Evolutionary conservation across 208 protist genomes (phyloP).

Genomic region (Trypanosoma mega): DNA sequence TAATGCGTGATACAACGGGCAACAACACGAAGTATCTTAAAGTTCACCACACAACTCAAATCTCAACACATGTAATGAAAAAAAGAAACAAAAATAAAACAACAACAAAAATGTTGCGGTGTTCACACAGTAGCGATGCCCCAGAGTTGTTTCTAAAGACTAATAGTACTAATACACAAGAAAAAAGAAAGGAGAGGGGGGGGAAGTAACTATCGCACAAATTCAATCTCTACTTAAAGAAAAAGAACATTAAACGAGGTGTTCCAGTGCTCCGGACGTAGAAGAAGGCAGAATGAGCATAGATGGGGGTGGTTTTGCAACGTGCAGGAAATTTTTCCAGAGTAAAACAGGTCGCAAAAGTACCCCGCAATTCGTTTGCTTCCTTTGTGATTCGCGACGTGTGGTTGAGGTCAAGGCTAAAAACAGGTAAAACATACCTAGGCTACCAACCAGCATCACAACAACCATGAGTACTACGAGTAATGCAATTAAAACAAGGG

Average conservation of each 20-base stretch:
- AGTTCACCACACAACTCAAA: no score
- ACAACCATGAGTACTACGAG: constrained; percentile 47
- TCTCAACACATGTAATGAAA: no score
- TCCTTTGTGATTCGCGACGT: constrained; percentile 26
- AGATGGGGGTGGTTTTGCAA: constrained; percentile 23
- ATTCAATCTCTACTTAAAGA: no score
- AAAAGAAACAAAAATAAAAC: no score
- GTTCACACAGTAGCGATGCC: no score
- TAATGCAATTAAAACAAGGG: constrained; percentile 22
- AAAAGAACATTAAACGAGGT: not conserved
- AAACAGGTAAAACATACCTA: constrained; percentile 55
- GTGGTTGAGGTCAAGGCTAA: constrained; percentile 51
- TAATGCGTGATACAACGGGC: no score
- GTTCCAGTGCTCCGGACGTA: not conserved
- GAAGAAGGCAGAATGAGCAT: not conserved
- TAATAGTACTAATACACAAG: no score
- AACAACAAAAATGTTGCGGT: no score
- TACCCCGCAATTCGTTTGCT: not conserved
- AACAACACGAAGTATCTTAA: no score
- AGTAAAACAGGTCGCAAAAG: constrained; percentile 10
- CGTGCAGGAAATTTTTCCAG: constrained; percentile 22
- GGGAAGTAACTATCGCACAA: not conserved
- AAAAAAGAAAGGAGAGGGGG: not conserved
- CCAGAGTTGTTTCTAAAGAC: no score
- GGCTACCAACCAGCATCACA: constrained; percentile 50